Evolutionary conservation across 2,329 filamentous ascomycete genomes (phyloP).

Genomic region (Hymenoscyphus fructigenus): DNA sequence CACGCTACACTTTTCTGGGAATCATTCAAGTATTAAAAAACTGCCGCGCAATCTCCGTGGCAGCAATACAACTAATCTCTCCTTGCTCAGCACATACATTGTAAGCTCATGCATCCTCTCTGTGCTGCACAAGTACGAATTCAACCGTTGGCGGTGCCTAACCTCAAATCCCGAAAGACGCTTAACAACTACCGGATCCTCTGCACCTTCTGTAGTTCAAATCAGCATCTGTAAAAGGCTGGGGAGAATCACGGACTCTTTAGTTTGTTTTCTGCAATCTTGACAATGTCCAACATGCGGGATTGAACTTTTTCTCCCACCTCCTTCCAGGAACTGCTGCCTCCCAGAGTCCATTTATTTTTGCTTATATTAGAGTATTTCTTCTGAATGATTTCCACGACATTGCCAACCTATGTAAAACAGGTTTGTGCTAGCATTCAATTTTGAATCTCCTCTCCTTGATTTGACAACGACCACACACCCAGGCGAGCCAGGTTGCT

Average conservation of each 20-base stretch:
- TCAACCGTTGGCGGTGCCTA: not conserved
- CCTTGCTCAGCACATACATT: not conserved
- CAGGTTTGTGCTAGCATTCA: too few relatives aligned
- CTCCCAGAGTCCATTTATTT: too few relatives aligned
- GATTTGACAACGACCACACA: too few relatives aligned
- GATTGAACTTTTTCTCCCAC: not conserved
- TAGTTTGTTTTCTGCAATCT: not conserved
- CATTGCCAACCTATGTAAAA: too few relatives aligned
- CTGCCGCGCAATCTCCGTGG: not conserved
- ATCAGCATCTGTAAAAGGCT: not conserved
- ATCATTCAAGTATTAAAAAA: not conserved
- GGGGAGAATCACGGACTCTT: not conserved
- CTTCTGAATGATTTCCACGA: too few relatives aligned
- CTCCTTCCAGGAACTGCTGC: not conserved
- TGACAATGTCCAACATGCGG: not conserved
- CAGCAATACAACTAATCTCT: not conserved
- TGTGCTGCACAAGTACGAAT: not conserved
- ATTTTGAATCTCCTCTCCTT: too few relatives aligned
- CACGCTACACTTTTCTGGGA: too few relatives aligned
- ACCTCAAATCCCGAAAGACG: too few relatives aligned
- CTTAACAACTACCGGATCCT: too few relatives aligned
- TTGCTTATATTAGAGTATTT: too few relatives aligned
- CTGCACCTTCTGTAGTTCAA: not conserved
- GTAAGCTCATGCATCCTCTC: not conserved
- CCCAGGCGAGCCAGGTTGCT: too few relatives aligned